Evolutionary conservation across 257 asterid genomes (phyloP).

Genomic region (Solanum virginianum): DNA sequence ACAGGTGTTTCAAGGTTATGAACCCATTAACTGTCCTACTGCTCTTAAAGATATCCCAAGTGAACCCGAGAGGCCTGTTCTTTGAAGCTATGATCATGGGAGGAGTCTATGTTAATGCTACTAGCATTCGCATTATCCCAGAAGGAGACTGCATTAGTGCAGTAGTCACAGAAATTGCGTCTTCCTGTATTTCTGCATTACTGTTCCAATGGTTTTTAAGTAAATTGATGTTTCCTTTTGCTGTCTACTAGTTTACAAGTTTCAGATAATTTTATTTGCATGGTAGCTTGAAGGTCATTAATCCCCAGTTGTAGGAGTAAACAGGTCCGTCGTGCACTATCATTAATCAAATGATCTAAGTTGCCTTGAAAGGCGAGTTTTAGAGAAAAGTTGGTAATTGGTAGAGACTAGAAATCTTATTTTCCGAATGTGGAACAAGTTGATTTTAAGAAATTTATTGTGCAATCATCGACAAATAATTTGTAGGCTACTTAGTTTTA

Average conservation of each 20-base stretch:
- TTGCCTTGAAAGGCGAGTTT: neutral
- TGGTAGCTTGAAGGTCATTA: neutral
- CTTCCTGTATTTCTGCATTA: neutral
- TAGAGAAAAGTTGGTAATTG: neutral
- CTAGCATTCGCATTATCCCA: neutral
- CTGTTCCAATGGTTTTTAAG: neutral
- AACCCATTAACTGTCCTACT: neutral
- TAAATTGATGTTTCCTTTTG: neutral
- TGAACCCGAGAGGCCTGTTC: neutral
- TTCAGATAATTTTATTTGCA: neutral
- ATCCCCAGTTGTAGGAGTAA: neutral
- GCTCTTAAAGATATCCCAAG: neutral
- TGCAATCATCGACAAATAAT: neutral
- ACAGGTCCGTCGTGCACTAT: neutral
- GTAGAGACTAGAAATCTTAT: neutral
- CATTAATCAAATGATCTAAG: neutral
- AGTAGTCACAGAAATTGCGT: neutral
- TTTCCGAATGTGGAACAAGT: neutral
- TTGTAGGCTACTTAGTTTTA: neutral
- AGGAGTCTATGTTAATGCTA: neutral
- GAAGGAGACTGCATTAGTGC: neutral
- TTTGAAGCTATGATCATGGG: neutral
- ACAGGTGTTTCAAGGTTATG: neutral
- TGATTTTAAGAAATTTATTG: neutral
- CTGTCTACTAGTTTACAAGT: neutral